Base-by-base conservation (phyloP, 1,139 yeast genomes). In the Hyphopichia wangnamkhiaoensis region DNA sequence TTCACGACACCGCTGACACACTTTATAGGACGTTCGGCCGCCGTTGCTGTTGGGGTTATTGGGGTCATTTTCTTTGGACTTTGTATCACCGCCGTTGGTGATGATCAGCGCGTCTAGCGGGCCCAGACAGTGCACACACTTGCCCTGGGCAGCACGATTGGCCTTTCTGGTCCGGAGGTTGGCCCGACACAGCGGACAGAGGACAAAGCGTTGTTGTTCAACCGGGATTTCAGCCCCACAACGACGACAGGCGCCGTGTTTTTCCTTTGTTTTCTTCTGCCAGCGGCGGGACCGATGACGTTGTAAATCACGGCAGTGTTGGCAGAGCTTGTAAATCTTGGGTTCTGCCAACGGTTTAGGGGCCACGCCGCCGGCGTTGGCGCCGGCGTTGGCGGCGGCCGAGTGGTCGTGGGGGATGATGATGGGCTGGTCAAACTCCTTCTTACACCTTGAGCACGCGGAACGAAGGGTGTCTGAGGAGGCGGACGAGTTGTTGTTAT, bases 61-160 rank as follows among this genome's bases (percentile, higher is more conserved):
- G n/a, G n/a, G n/a, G n/a, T n/a, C n/a, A n/a, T n/a, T n/a, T n/a
- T n/a, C n/a, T n/a, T n/a, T n/a, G n/a, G 32, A 28, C 40, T 50
- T 48, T 29, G 52, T 61, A 27, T 56, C 59, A 23, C 54, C 29
- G 16, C 15, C 19, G 9, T 16, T 56, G 10, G 61, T 55, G 30
- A 68, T 61, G 25, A 71, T 69, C 31, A 70, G 63, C 8, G 69
- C 59, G 43, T 78, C 80, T 35, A 80, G 66, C 3, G 83, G 81
- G 1, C 85, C 85, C 2, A 81, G 68, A 48, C 88, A 82, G 52
- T 82, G 87, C 7, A 81, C 84, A 60, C 88, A 82, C 49, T 74
- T 74, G 0, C 88, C 87, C 48, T 73, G 76, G 10, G 80, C 79
- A 6, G 80, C 83, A 30, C 88, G 61, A 43, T 68, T 71, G 0